A percentile compares a stretch with the other conserved stretches of the same genome.
phyloP scores from a whole-genome alignment of 192 early-diverging fungal species.

The Rhizoclosmatium globosum region DNA sequence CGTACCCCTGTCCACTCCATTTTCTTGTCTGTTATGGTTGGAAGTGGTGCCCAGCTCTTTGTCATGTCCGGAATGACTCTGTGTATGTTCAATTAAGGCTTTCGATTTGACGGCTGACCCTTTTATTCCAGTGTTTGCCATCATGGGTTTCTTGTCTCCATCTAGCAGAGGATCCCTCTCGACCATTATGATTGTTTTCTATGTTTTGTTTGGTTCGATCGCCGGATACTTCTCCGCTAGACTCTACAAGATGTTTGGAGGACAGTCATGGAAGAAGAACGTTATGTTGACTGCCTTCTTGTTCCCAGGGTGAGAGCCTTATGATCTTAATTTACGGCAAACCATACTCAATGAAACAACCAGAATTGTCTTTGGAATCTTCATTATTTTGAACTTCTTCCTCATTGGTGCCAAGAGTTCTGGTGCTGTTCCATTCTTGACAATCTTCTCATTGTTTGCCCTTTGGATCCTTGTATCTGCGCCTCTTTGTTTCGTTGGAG shows the following conservation, averaged over 20 bases:
- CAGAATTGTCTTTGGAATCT: slow-evolving; percentile 63
- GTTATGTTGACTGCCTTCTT: slow-evolving; percentile 82
- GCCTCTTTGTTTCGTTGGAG: slow-evolving; percentile 84
- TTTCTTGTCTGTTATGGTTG: slow-evolving; percentile 62
- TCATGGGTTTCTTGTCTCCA: slow-evolving; percentile 93
- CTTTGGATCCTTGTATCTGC: slow-evolving; percentile 85
- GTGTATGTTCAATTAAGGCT: slow-evolving; percentile 34
- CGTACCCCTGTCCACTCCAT: slow-evolving; percentile 54
- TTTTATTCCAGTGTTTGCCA: slow-evolving; percentile 75
- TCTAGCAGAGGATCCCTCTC: slow-evolving; percentile 87
- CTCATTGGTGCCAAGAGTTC: slow-evolving; percentile 88
- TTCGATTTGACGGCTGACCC: not conserved
- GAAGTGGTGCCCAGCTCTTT: slow-evolving; percentile 65
- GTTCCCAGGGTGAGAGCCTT: slow-evolving; percentile 73
- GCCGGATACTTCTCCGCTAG: slow-evolving; percentile 93
- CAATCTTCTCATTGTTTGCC: slow-evolving; percentile 77
- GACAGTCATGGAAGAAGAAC: slow-evolving; percentile 86
- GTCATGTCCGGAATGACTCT: slow-evolving; percentile 64
- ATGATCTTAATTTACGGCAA: not conserved
- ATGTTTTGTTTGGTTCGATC: slow-evolving; percentile 84
- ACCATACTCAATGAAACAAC: not conserved
- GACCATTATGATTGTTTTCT: slow-evolving; percentile 93
- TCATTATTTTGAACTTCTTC: slow-evolving; percentile 85
- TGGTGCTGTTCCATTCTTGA: slow-evolving; percentile 89
- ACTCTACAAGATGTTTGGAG: slow-evolving; percentile 93